phyloP scores from a whole-genome alignment of 768 basidiomycete genomes.

The Ramaria sp. region DNA sequence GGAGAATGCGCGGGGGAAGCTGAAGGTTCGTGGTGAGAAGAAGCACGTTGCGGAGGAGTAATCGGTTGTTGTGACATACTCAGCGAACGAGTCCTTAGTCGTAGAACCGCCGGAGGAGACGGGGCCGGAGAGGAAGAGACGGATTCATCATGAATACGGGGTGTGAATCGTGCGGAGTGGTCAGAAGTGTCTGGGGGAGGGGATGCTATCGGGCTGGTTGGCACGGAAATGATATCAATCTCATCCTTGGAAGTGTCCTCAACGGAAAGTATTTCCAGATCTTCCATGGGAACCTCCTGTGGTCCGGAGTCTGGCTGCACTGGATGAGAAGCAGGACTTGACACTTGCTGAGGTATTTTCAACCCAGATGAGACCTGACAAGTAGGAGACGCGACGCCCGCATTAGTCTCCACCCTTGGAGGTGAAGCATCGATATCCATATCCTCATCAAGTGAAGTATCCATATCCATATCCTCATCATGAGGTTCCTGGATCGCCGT shows the following conservation, averaged over 20 bases:
- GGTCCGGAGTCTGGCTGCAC: not conserved
- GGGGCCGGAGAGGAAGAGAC: not conserved
- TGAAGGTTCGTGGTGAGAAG: not conserved
- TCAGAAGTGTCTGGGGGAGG: not conserved
- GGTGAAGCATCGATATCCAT: not conserved
- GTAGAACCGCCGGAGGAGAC: not conserved
- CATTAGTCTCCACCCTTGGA: not conserved
- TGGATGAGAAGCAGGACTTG: no score
- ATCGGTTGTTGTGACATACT: not conserved
- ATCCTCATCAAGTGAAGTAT: not conserved
- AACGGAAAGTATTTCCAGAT: not conserved
- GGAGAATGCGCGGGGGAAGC: not conserved
- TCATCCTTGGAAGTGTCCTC: slow-evolving; percentile 2
- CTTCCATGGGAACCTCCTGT: not conserved
- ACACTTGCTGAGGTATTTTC: not conserved
- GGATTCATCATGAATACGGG: not conserved
- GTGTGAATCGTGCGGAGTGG: not conserved
- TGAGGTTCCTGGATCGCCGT: not conserved
- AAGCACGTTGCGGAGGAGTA: not conserved
- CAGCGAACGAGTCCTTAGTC: not conserved
- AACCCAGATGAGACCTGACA: not conserved
- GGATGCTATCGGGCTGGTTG: not conserved
- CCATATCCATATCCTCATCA: not conserved
- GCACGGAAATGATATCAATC: not conserved
- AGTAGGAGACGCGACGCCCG: not conserved